These are phyloP conservation scores for Manihot esculenta DNA, from an alignment of 441 rosid species.

Conservation along the genomic window DNA sequence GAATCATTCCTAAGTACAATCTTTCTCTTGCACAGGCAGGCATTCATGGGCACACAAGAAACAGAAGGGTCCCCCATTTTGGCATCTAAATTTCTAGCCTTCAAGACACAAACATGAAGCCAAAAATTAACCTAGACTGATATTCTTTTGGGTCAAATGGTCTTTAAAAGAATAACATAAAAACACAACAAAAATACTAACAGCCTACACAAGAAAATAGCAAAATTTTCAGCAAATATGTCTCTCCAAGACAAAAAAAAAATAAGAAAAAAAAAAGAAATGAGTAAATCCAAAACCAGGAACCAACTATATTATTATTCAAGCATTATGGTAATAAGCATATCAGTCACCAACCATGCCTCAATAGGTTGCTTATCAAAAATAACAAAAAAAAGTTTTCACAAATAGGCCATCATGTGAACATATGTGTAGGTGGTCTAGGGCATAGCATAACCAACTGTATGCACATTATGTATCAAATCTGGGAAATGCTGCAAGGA, in stretches of 20 bases:
- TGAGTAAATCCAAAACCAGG: background rate
- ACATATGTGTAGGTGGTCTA: background rate
- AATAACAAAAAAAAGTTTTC: background rate
- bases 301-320: background rate
- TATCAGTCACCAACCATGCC: background rate
- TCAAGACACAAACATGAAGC: slow-evolving; percentile 3
- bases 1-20: no score
- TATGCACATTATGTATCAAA: slow-evolving; percentile 5
- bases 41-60: background rate
- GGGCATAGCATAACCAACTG: background rate
- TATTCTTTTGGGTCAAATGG: background rate
- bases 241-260: background rate
- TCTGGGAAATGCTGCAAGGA: background rate
- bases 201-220: background rate
- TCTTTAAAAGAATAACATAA: background rate
- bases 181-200: background rate
- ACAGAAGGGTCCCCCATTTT: background rate
- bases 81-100: slow-evolving; percentile 1
- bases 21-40: background rate
- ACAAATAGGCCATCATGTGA: background rate
- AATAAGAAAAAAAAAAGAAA: background rate
- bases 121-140: background rate
- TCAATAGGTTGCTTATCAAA: slow-evolving; percentile 7
- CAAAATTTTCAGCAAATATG: background rate
- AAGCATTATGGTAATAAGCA: background rate